Evolutionary conservation across 768 basidiomycete species (phyloP).

Genomic region (Dendrothele bispora): DNA sequence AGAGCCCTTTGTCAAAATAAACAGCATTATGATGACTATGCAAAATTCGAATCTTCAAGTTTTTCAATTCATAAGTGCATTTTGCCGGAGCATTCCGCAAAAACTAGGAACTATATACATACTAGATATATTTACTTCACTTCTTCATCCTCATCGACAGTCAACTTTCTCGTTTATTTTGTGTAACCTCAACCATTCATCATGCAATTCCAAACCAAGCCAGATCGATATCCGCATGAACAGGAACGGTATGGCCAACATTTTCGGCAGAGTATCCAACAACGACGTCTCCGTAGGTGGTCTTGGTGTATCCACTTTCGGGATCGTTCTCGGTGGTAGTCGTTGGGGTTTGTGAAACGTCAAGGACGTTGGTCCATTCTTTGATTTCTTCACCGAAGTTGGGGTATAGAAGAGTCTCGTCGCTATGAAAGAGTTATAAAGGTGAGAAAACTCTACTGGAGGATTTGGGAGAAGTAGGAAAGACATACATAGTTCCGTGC

Average conservation of each 20-base stretch:
- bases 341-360: constrained; percentile 38
- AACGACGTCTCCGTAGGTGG: constrained; percentile 38
- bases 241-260: constrained; percentile 54
- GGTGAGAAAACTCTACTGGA: background rate
- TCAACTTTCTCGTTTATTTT: no score
- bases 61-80: no score
- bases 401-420: constrained; percentile 47
- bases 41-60: no score
- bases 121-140: no score
- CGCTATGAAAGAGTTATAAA: no score
- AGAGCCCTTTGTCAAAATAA: no score
- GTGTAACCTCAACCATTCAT: no score
- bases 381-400: constrained; percentile 53
- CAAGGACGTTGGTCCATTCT: constrained; percentile 57
- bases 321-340: constrained; percentile 41
- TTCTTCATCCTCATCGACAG: no score
- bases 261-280: constrained; percentile 43
- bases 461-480: no score
- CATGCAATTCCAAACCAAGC: constrained; percentile 50
- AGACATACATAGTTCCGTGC: constrained; percentile 46
- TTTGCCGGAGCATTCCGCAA: no score
- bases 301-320: constrained; percentile 42
- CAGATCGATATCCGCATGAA: constrained; percentile 44
- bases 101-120: no score
- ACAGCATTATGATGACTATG: no score